Evolutionary conservation across 495 filamentous ascomycete genomes (phyloP), one percentile per base, ranked within the genome.

Genomic region (Penicillium paxilli): DNA sequence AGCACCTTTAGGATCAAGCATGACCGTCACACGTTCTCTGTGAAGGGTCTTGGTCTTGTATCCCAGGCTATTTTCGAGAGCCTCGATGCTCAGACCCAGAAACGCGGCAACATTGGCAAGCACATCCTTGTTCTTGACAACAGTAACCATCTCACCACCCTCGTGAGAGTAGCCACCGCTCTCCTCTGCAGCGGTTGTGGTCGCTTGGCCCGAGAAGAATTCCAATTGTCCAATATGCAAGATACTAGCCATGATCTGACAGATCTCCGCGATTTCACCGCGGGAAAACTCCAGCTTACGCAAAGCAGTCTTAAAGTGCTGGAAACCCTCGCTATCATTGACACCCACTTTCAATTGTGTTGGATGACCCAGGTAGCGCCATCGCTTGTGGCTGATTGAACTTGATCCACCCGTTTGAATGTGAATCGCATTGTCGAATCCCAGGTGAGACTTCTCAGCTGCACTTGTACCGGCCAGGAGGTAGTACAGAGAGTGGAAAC

Each of bases 151-250:
- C 64, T 96, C 89, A 20, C 87, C 90, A 48, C 94, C 94, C 69
- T 98, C 94, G 68, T 96, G 93, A 0, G 91, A 94, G 70, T 93
- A 96, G 16, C 94, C 94, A 47, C 93, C 93, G 63, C 93, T 97
- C 55, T 98, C 93, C 57, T 96, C 92, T 10, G 84, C 90, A 1
- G 81, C 81, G 4, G 84, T 87, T 12, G 83, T 82, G 1, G 93
- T 97, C 49, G 84, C 82, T 58, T 93, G 87, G 5, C 84, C 83
- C 1, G 82, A 92, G 51, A 82, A 80, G 63, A 98, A 98, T 45
- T 98, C 94, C 11, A 98, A 79, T 66, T 98, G 93, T 30, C 94
- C 94, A 60, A 98, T 90, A 61, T 98, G 94, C 12, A 98, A 80
- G 55, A 98, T 95, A 62, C 82, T 83, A 19, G 94, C 94, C 20